Evolutionary conservation across 331 rosid species (phyloP), one percentile per base, ranked within the genome.

Genomic region (Quercus lobata): DNA sequence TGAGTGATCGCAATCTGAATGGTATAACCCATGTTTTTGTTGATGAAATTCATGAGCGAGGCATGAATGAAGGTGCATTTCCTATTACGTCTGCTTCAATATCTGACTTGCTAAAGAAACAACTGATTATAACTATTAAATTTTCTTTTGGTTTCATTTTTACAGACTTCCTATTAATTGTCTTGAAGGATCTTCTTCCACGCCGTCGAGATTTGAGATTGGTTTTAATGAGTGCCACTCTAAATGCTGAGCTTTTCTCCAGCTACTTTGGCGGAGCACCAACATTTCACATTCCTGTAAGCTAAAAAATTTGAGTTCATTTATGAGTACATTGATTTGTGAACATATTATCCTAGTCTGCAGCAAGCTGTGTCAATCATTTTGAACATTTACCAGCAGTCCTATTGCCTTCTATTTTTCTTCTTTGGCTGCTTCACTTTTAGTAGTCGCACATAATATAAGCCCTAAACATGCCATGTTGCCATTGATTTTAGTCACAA

Each of bases 1-100:
- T 88, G 84, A 86, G 89, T 83, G 89, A 88, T 81, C 89, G 81
- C 60, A 86, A 83, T 80, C 84, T 88, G 76, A 83, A 75, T 76
- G 91, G 91, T 12, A 71, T 88, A 69, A 88, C 89, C 57, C 91
- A 88, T 83, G 91, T 88, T 56, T 88, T 88, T n/a, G 91, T 88
- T 73, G 91, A 88, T 83, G 91, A 88, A 83, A 88, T 88, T 86
- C 91, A 88, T 56, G 91, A 88, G 84, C 82, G 91, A 57, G 91
- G 91, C 82, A 88, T 88, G 91, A 88, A 88, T 80, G 91, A 88
- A 88, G 91, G 91, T 88, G 24, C 34, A 74, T n/a, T 76, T 76
- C 73, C 75, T 55, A 24, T 74, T 15, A 41, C 11, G 19, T 65
- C n/a, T 24, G 30, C n/a, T 74, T 70, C 16, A 68, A 22, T 70